Base-by-base conservation (phyloP, 2,329 filamentous ascomycete genomes). In the Stagonosporopsis vannaccii region DNA sequence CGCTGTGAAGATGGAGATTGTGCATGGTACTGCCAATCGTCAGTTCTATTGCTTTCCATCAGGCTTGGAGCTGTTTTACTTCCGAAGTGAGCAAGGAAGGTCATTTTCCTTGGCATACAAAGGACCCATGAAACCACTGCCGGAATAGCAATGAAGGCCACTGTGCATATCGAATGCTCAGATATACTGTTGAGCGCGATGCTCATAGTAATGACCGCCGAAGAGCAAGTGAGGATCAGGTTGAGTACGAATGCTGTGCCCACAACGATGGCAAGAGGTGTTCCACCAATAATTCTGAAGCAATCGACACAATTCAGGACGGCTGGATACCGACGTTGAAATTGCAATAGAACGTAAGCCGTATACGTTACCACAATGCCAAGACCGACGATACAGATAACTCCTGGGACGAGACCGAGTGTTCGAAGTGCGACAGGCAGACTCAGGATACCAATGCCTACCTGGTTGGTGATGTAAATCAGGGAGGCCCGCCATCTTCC, bases 131-230 rank as follows among this genome's bases (percentile, higher is more conserved):
- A 87, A 11, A 89, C 61, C 7, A 81, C 67, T 56, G 85, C 68
- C 0, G 85, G 86, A 1, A 87, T 77, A 15, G 86, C 75, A 4
- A 82, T 84, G 75, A 85, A 89, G 1, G 85, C 78, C 51, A 89
- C 84, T 12, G 85, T 86, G 72, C 86, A 90, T 0, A 84, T 81
- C 0, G 82, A 83, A 56, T 87, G 81, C 5, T 83, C 71, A 11
- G 85, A 85, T 40, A 90, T 78, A 48, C 81, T 84, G 66, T 85
- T 85, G 70, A 89, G 83, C 66, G 87, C 87, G 64, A 90, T 87
- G 36, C 52, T 51, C 44, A 63, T 47, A 0, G 58, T 60, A 22
- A 63, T 41, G 12, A 50, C 36, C 9, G 60, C 41, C 1, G 55
- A 60, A 20, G 51, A 28, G 40, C 60, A 62, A 15, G 41, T 59